Base-by-base conservation (phyloP, 331 rosid genomes). In the Phaseolus coccineus region DNA sequence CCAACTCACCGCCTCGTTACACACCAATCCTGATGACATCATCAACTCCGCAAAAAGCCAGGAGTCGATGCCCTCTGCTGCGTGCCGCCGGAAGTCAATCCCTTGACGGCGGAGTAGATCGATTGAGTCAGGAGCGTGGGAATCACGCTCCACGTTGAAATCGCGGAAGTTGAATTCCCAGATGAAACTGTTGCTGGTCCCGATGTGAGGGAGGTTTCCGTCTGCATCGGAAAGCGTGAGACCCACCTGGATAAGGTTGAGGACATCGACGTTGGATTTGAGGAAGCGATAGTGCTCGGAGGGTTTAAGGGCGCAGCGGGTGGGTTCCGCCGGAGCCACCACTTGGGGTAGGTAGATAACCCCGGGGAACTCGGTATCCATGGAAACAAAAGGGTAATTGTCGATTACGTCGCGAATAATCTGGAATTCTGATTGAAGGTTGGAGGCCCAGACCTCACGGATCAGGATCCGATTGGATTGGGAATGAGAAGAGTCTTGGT, bases 351-450 rank as follows among this genome's bases (percentile, higher is more conserved):
- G 86, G 35, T 47, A 71, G 16, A 93, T 71, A 1, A 93, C 68
- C 0, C 94, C 98, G 1, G 97, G 97, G 24, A 93, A 93, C 27
- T 91, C 94, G 0, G 97, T 93, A 27, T 93, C 97, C 92, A 93
- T 93, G 33, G 97, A 91, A 24, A 93, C 82, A 80, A 67, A 83
- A 24, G 91, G 89, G 80, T 27, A 88, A 5, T 22, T 37, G 42
- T 88, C 89, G 66, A 91, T 77, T 2, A 81, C 19, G 0, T 66
- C 69, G 0, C 35, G 39, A 87, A 73, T 3, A 85, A 88, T 6
- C 66, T 85, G 16, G 55, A 55, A 42, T 61, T 57, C 0, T 50
- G 78, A 2, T 79, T 83, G 82, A 0, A 93, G 81, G 51, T 92
- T 90, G 14, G 73, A 74, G 0, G 90, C 87, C 94, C 94, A 91